Evolutionary conservation across 495 filamentous ascomycete species (phyloP), one percentile per base, ranked within the genome.

Genomic region (Podospora tetraspora): DNA sequence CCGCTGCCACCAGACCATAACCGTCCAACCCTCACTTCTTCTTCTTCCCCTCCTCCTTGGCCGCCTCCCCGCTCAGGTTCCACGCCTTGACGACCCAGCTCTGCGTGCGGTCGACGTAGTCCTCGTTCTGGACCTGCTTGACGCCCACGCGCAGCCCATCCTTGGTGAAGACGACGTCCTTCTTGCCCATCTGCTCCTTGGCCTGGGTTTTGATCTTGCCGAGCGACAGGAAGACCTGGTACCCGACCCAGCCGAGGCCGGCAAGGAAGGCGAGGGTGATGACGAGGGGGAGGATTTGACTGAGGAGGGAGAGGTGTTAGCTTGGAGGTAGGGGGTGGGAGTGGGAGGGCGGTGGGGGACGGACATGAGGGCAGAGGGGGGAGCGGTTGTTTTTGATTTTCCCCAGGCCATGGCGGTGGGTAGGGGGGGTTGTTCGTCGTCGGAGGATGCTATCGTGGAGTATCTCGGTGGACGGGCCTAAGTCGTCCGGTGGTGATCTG

Each of bases 81-180:
- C 90, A 94, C 22, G 91, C 89, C 72, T 92, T 92, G 65, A 92
- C 89, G 58, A 92, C 81, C 73, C 89, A 90, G 80, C 87, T 91
- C 82, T 97, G 92, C 24, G 91, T 95, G 72, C 80, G 83, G 79
- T 94, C 93, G 73, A 90, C 87, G 79, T 96, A 94, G 24, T 86
- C 85, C 85, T 97, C 94, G 68, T 87, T 85, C 62, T 83, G 81
- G 27, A 93, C 72, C 68, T 94, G 85, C 81, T 90, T 91, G 61
- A 97, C 88, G 22, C 88, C 87, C 57, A 97, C 91, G 73, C 88
- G 90, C 81, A 94, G 80, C 16, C 94, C 94, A 69, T 96, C 92
- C 77, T 90, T 93, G 32, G 91, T 89, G 76, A 96, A 88, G 32
- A 86, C 80, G 29, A 97, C 83, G 74, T 97, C 88, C 81, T 91